Evolutionary conservation across 2,329 filamentous ascomycete genomes (phyloP), one percentile per base, ranked within the genome.

Genomic region (Aspergillus caelatus): DNA sequence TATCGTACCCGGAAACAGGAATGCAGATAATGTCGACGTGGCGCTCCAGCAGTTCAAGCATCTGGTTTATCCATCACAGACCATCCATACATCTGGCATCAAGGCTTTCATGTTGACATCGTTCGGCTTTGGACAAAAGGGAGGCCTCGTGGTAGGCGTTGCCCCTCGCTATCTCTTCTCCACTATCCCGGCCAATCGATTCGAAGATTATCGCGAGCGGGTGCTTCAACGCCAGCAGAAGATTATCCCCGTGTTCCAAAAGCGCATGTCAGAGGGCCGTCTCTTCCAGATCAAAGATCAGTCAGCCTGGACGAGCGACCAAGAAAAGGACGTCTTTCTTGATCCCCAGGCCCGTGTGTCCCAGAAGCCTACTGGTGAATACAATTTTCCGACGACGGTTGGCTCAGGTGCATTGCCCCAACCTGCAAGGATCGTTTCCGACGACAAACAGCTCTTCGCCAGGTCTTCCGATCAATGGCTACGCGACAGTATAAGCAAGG

Each of bases 61-160:
- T 82, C 96, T 99, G 70, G 92, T 98, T 67, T 99, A 97, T 81
- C 95, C 96, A 55, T 97, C 91, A 81, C 91, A 92, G 73, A 92
- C 88, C 78, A 94, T 99, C 72, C 95, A 99, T 84, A 99, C 95
- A 9, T 95, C 99, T 74, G 95, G 95, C 67, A 86, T 99, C 85
- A 99, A 98, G 84, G 96, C 95, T 14, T 98, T 99, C 87, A 97
- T 93, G 1, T 92, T 99, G 68, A 99, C 96, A 8, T 99, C 96
- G 0, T 99, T 99, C 79, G 95, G 95, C 80, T 99, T 99, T 84
- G 95, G 95, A 71, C 95, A 99, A 81, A 99, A 99, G 88, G 96
- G 95, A 10, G 39, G 39, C 19, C 39, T 41, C 7, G 39, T 41
- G 4, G 39, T 41, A 6, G 39, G 39, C 3, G 19, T 41, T 9